These are phyloP conservation scores for Echinochloa phyllopogon DNA, from an alignment of 176 grass and related monocot species.

Conservation along the genomic window DNA sequence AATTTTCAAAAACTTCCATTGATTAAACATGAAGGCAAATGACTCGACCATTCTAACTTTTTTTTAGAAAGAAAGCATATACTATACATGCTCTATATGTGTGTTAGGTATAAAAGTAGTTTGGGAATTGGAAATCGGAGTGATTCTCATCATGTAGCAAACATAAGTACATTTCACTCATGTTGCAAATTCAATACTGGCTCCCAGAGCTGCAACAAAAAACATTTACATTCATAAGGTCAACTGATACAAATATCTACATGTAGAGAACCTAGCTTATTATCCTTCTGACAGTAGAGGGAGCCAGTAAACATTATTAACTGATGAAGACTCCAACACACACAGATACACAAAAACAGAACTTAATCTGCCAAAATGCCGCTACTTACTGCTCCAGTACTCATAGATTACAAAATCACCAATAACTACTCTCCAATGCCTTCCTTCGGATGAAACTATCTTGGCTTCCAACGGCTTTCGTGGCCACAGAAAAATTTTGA, in stretches of 20 bases:
- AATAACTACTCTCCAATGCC: constrained; percentile 10
- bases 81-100: background rate
- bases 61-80: too few species aligned
- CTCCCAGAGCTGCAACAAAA: constrained; percentile 14
- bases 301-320: background rate
- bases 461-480: constrained; percentile 28
- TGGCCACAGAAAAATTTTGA: constrained; percentile 19
- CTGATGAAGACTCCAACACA: background rate
- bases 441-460: constrained; percentile 18
- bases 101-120: background rate
- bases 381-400: constrained; percentile 22
- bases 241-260: constrained; percentile 25
- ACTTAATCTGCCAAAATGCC: constrained; percentile 4
- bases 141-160: constrained; percentile 14
- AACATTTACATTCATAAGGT: constrained; percentile 1
- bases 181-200: constrained; percentile 20
- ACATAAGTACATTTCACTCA: constrained; percentile 26
- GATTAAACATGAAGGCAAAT: background rate
- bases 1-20: background rate
- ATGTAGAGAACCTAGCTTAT: constrained; percentile 14
- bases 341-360: constrained; percentile 19
- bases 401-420: background rate
- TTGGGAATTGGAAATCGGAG: background rate
- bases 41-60: background rate
- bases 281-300: constrained; percentile 7